Base-by-base conservation (phyloP, 306 rosid genomes). In the Vigna unguiculata region DNA sequence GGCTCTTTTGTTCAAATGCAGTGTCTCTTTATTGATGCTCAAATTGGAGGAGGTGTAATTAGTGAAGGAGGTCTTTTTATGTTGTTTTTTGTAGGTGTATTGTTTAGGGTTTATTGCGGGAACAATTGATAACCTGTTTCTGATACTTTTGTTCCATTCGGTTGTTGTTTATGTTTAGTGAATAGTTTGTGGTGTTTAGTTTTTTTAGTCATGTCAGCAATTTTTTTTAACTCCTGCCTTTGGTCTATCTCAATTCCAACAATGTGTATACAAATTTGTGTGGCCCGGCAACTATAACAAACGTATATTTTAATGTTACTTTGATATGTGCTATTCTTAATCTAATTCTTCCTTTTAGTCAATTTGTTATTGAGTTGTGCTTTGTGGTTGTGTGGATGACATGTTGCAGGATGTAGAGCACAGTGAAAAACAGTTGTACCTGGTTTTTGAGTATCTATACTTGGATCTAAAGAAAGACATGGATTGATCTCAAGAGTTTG, bases 391-490 rank as follows among this genome's bases (percentile, higher is more conserved):
- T 77, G 46, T 80, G 84, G 15, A 79, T 83, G 72, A 22, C 84
- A 92, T 97, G 90, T 83, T 95, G 77, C 97, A 92, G 85, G 98
- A 92, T 65, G 98, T 92, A 9, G 97, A 90, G 81, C 97, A 90
- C 75, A 89, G 97, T 52, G 97, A 95, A 85, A 92, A 84, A 89
- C 93, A 97, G 2, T 75, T 95, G 87, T 95, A 92, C 81, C 91
- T 95, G 72, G 97, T 92, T 82, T 92, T 92, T 81, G 98, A 95
- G 87, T 95, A 90, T 82, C 92, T 95, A 76, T 97, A 95, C 90
- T 86, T 95, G 83, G 97, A 95, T 88, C 86, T 95, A 78, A 92
- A 95, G 97, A 92, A 95, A 82, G 96, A 95, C 80, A 95, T 92
- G 98, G 98, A 95, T 82, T 92, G 96, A 66, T 84, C 96, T 81